Conservation (phyloP, 768 basidiomycete species). For the Agaricus blazei region DNA sequence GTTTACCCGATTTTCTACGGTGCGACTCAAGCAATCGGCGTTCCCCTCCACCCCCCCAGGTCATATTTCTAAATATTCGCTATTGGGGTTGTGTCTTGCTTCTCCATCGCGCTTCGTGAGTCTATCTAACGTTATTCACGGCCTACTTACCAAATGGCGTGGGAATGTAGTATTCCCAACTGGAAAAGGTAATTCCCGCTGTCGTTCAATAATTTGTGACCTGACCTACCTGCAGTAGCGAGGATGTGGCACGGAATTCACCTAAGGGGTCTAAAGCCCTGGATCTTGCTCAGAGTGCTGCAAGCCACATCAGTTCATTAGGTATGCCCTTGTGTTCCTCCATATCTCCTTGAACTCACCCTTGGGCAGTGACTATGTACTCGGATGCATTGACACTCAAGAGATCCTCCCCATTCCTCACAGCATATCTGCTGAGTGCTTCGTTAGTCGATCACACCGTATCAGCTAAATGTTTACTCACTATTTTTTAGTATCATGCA, state of each 20-base stretch:
- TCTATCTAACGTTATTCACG: conserved; percentile 12
- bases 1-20: conserved; percentile 58
- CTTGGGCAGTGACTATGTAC: conserved; percentile 48
- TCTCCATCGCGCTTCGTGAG: conserved; percentile 77
- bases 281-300: conserved; percentile 71
- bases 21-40: conserved; percentile 54
- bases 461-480: conserved; percentile 10
- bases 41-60: conserved; percentile 53
- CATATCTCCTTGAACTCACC: background rate
- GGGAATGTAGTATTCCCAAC: conserved; percentile 55
- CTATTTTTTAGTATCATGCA: conserved; percentile 66
- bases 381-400: conserved; percentile 58
- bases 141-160: conserved; percentile 3
- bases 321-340: conserved; percentile 31
- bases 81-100: conserved; percentile 76
- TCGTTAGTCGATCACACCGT: conserved; percentile 43
- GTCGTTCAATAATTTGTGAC: conserved; percentile 11
- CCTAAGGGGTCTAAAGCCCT: conserved; percentile 60
- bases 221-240: conserved; percentile 23
- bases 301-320: conserved; percentile 62
- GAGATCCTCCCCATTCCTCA: conserved; percentile 58
- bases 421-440: conserved; percentile 65
- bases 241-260: conserved; percentile 40
- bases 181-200: conserved; percentile 50
- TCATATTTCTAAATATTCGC: conserved; percentile 65